These are phyloP conservation scores for Ustilago hordei DNA, from an alignment of 1,284 basidiomycete genomes.

Conservation along the genomic window DNA sequence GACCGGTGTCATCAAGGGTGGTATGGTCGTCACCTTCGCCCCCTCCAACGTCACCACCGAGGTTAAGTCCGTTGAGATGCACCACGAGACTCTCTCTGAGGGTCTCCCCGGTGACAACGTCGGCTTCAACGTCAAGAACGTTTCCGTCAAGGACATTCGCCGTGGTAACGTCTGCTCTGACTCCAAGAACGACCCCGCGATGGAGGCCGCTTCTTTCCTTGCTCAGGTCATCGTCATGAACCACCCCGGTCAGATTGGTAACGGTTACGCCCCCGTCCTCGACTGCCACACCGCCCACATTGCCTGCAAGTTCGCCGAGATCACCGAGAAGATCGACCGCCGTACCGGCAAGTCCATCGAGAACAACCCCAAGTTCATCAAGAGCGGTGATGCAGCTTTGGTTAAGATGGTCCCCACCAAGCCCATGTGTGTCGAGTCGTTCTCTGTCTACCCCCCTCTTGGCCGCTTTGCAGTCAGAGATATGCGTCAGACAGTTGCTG, in stretches of 20 bases:
- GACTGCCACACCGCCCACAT: constrained; percentile 99
- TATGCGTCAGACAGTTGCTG: constrained; percentile 74
- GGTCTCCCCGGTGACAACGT: constrained; percentile 99
- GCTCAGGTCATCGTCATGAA: constrained; percentile 99
- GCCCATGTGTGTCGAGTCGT: constrained; percentile 98
- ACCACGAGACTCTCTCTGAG: constrained; percentile 97
- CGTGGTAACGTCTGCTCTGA: constrained; percentile 99
- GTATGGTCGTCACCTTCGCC: constrained; percentile 95
- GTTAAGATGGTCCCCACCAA: constrained; percentile 97
- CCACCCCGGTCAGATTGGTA: constrained; percentile 99
- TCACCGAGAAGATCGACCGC: constrained; percentile 96
- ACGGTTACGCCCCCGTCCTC: constrained; percentile 96
- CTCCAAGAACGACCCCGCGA: constrained; percentile 99
- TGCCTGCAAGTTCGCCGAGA: constrained; percentile 98
- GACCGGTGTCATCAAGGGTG: constrained; percentile 99
- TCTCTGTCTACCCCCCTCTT: constrained; percentile 98
- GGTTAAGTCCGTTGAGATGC: constrained; percentile 99
- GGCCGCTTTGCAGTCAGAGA: constrained; percentile 87
- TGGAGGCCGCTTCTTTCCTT: constrained; percentile 99
- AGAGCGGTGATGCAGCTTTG: constrained; percentile 79
- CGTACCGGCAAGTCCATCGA: constrained; percentile 95
- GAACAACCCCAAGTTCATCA: constrained; percentile 88
- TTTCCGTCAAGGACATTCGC: constrained; percentile 99
- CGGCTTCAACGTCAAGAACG: constrained; percentile 93
- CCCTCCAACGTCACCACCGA: constrained; percentile 99